Percentiles rank a stretch among this genome's conserved stretches.
Evolutionary conservation across 306 rosid species (phyloP).

Genomic region (Gastrolobium villosum): DNA sequence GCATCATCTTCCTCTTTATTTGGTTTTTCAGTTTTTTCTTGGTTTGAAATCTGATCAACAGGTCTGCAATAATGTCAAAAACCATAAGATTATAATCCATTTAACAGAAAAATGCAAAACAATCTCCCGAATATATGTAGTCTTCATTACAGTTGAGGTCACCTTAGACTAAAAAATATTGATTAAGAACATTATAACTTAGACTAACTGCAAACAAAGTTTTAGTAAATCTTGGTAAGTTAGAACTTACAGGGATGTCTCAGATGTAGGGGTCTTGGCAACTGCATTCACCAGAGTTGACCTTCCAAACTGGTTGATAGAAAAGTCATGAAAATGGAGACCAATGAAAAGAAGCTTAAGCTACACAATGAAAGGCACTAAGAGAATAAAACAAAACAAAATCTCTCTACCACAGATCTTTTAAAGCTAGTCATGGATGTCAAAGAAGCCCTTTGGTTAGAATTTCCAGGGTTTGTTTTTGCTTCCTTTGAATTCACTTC

Average conservation of each 20-base stretch:
- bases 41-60: slow-evolving; percentile 60
- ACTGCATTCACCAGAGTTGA: slow-evolving; percentile 52
- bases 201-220: background rate
- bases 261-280: slow-evolving; percentile 55
- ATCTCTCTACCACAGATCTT: slow-evolving; percentile 55
- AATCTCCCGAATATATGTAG: background rate
- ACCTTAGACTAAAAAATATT: slow-evolving; percentile 24
- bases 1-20: slow-evolving; percentile 78
- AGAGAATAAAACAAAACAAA: background rate
- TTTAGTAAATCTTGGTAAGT: background rate
- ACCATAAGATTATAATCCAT: slow-evolving; percentile 29
- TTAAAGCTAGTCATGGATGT: slow-evolving; percentile 56
- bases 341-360: slow-evolving; percentile 33
- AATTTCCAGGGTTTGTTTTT: slow-evolving; percentile 52
- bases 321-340: slow-evolving; percentile 39
- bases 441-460: slow-evolving; percentile 58
- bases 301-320: slow-evolving; percentile 61
- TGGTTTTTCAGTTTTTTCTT: slow-evolving; percentile 55
- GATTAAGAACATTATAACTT: background rate
- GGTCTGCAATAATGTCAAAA: slow-evolving; percentile 59
- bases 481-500: slow-evolving; percentile 63
- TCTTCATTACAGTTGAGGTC: slow-evolving; percentile 7
- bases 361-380: slow-evolving; percentile 18
- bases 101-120: slow-evolving; percentile 12
- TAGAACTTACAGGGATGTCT: slow-evolving; percentile 64